Evolutionary conservation across 805 yeast species (phyloP).

Genomic region (Priceomyces castillae): DNA sequence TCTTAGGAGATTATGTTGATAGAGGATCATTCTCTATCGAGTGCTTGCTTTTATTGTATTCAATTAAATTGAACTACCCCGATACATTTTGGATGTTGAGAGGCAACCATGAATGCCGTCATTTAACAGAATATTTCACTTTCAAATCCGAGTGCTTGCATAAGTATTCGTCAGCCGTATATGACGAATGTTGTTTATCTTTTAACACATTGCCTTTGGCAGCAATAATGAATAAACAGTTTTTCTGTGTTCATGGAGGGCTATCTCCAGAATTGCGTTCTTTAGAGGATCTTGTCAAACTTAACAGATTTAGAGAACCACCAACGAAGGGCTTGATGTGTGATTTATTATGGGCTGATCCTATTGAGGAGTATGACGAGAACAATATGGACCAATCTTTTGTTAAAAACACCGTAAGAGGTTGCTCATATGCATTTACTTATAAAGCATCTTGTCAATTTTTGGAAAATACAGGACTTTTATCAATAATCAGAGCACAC

Average conservation of each 20-base stretch:
- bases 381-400: slow-evolving; percentile 46
- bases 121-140: slow-evolving; percentile 90
- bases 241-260: slow-evolving; percentile 96
- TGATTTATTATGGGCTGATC: slow-evolving; percentile 95
- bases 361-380: slow-evolving; percentile 75
- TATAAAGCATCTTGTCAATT: slow-evolving; percentile 80
- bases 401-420: slow-evolving; percentile 72
- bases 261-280: slow-evolving; percentile 78
- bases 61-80: slow-evolving; percentile 76
- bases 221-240: slow-evolving; percentile 90
- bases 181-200: slow-evolving; percentile 70
- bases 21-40: slow-evolving; percentile 90
- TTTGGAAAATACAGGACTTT: slow-evolving; percentile 69
- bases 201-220: slow-evolving; percentile 89
- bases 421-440: slow-evolving; percentile 89
- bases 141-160: slow-evolving; percentile 87
- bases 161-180: slow-evolving; percentile 65
- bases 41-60: slow-evolving; percentile 68
- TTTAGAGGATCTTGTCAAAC: slow-evolving; percentile 61
- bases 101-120: slow-evolving; percentile 95
- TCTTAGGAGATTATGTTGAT: slow-evolving; percentile 93
- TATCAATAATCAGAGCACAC: slow-evolving; percentile 91
- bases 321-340: slow-evolving; percentile 94
- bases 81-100: slow-evolving; percentile 74
- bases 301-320: slow-evolving; percentile 86